Percentiles rank a stretch among this genome's conserved stretches.
Evolutionary conservation across 73 alveolate genomes (phyloP).

Genomic region (Urostyla sp.): DNA sequence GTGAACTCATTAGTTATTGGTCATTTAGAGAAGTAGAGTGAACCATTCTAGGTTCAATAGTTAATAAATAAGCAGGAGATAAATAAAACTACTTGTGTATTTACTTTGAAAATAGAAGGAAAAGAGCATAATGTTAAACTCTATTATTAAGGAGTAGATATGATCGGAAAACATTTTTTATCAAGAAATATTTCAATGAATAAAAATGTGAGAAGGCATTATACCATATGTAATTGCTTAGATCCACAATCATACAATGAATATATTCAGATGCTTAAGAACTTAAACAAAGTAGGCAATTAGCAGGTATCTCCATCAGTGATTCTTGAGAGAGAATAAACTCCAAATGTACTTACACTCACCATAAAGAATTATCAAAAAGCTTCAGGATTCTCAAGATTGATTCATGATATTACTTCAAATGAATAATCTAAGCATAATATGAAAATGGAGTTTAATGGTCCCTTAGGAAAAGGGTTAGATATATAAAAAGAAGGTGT

Average conservation of each 20-base stretch:
- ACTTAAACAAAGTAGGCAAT: not conserved
- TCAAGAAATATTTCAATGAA: not conserved
- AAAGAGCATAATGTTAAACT: not conserved
- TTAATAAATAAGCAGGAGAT: not conserved
- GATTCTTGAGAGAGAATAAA: too few relatives aligned
- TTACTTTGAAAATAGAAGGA: conserved; percentile 22
- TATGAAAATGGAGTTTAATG: too few relatives aligned
- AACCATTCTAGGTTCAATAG: not conserved
- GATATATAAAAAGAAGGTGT: conserved; percentile 38
- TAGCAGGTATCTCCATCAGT: too few relatives aligned
- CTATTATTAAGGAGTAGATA: conserved; percentile 7
- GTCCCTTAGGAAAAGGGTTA: conserved; percentile 58
- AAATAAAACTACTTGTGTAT: not conserved
- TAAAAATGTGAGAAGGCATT: conserved; percentile 38
- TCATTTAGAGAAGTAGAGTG: not conserved
- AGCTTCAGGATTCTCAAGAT: conserved; percentile 19
- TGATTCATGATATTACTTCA: not conserved
- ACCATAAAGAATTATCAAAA: conserved; percentile 38
- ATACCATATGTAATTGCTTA: conserved; percentile 40
- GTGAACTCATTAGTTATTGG: conserved; percentile 35
- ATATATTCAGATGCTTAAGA: not conserved
- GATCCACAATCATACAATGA: not conserved
- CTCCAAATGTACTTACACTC: not conserved
- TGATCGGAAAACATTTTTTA: conserved; percentile 54
- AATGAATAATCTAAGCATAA: too few relatives aligned